Conservation (phyloP, 106 monocot species). For the Dendrobium huoshanense region DNA sequence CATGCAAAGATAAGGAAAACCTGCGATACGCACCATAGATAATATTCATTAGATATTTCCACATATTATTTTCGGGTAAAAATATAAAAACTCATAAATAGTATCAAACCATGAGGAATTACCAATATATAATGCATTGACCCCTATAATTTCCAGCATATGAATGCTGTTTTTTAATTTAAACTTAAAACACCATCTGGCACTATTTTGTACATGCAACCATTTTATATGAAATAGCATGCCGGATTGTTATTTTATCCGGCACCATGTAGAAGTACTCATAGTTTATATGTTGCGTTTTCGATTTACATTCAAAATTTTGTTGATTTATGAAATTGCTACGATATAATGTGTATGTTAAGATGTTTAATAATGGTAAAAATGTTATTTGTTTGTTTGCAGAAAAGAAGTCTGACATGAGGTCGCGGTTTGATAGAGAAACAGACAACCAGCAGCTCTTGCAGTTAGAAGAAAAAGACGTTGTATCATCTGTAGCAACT, state of each 20-base stretch:
- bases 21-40: neutral
- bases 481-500: conserved; percentile 69
- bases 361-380: neutral
- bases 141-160: neutral
- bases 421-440: conserved; percentile 60
- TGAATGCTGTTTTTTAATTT: neutral
- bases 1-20: neutral
- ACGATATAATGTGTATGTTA: neutral
- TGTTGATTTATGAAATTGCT: neutral
- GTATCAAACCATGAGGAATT: neutral
- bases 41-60: neutral
- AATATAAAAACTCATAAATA: neutral
- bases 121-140: neutral
- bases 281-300: neutral
- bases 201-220: neutral
- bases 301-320: neutral
- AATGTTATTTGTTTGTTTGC: conserved; percentile 3
- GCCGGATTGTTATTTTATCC: neutral
- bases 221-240: neutral
- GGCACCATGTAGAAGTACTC: neutral
- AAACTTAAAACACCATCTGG: neutral
- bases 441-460: conserved; percentile 67
- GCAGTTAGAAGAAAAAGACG: conserved; percentile 85
- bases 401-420: conserved; percentile 55
- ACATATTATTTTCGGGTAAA: neutral